These are phyloP conservation scores for Xylaria sp. DNA, from an alignment of 2,329 filamentous ascomycete species.

Conservation along the genomic window DNA sequence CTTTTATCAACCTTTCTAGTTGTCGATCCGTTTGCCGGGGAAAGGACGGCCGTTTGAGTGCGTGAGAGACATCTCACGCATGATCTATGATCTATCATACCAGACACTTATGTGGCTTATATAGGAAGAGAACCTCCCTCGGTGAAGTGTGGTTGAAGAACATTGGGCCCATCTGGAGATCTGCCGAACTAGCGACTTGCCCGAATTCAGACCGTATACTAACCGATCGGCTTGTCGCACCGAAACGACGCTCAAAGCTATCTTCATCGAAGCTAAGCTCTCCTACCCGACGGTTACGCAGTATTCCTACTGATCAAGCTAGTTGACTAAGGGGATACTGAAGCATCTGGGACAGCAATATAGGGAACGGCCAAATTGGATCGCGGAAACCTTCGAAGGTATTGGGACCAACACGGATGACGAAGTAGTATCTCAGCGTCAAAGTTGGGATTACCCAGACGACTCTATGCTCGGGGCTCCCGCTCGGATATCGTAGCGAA, in stretches of 20 bases:
- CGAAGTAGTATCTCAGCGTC: neutral
- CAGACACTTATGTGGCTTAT: neutral
- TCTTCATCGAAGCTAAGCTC: neutral
- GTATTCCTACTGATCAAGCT: neutral
- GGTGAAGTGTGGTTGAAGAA: neutral
- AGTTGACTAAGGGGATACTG: too few species aligned
- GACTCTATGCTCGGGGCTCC: neutral
- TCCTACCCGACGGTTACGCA: neutral
- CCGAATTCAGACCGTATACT: neutral
- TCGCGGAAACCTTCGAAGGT: neutral
- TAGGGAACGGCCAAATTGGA: neutral
- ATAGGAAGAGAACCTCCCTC: neutral
- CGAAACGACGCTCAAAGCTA: neutral
- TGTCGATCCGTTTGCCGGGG: neutral
- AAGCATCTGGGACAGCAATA: neutral
- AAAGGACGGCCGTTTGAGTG: neutral
- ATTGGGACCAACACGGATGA: slow-evolving; percentile 1
- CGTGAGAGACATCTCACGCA: neutral
- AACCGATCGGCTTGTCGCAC: neutral
- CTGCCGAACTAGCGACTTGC: neutral
- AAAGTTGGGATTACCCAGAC: neutral
- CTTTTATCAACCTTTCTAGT: neutral
- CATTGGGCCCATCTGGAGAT: neutral
- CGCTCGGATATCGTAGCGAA: neutral
- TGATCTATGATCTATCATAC: neutral